Evolutionary conservation across 2,329 filamentous ascomycete genomes (phyloP), one percentile per base, ranked within the genome.

Genomic region (Ceratocystis papillata): DNA sequence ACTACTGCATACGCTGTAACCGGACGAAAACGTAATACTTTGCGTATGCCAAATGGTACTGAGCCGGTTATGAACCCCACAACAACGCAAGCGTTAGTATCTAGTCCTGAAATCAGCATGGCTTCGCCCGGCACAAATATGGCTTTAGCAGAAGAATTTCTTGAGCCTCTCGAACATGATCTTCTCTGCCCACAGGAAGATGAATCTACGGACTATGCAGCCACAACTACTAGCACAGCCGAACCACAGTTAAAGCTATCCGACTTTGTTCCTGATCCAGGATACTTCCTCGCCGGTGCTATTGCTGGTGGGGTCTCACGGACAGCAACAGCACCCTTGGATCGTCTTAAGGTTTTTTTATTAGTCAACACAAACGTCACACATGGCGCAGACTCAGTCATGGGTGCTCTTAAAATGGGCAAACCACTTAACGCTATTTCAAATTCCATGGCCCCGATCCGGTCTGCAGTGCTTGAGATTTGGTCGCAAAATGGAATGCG

Each of bases 211-310:
- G 25, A 37, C 28, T 37, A 59, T 20, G 7, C 28, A 37, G 22
- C 17, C n/a, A 37, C 30, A 59, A 20, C 28, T n/a, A 15, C 17
- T 8, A 20, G 22, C 64, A 25, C 46, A 25, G 20, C 20, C 20
- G 73, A 60, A 37, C 25, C 25, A 3, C 6, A 46, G n/a, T 15
- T 50, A 60, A 79, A 75, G 79, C 83, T 87, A 79, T 86, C 83
- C 75, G 79, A 80, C 75, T 81, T 87, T 80, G 80, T 90, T 76
- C 89, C 89, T 76, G 84, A 90, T 85, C 82, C 88, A 96, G 94
- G 94, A 83, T 99, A 97, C 79, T 99, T 97, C 77, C 78, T 96
- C 78, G 94, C 94, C 75, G 94, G 94, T 80, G 94, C 91, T 76
- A 81, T 96, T 74, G 91, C 93, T 75, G 94, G 94, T 75, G 93